Conservation (phyloP, 202 grass and related monocot species). For the Hordeum pubiflorum region DNA sequence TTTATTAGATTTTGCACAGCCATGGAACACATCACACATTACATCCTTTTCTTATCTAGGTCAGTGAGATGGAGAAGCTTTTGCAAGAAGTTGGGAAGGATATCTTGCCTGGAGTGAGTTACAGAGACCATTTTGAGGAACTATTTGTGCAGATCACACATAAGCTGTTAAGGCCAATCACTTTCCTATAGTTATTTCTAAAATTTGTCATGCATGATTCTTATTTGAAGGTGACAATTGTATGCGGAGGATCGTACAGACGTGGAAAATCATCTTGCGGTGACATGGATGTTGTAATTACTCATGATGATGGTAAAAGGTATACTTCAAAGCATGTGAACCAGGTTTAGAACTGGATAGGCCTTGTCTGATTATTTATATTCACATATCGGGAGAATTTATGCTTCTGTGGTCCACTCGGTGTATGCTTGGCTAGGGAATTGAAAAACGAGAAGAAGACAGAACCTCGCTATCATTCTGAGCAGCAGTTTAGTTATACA, state of each 20-base stretch:
- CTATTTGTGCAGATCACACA: conserved; percentile 1
- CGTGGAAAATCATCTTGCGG: conserved; percentile 95
- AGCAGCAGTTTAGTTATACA: neutral
- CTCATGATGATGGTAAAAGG: conserved; percentile 89
- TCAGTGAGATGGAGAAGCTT: conserved; percentile 81
- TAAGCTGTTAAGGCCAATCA: neutral
- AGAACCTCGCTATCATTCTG: neutral
- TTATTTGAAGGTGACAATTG: conserved; percentile 61
- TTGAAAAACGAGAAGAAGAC: neutral
- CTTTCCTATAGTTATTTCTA: neutral
- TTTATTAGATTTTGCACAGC: neutral
- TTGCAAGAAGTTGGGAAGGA: conserved; percentile 63
- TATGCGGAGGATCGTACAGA: conserved; percentile 95
- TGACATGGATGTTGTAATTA: conserved; percentile 88
- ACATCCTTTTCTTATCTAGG: conserved; percentile 40
- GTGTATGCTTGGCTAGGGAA: neutral
- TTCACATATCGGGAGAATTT: neutral
- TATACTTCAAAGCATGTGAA: conserved; percentile 21
- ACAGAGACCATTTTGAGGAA: conserved; percentile 5
- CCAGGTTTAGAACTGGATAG: neutral
- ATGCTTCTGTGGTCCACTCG: neutral
- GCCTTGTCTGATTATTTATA: neutral
- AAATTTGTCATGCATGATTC: neutral
- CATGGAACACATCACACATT: neutral
- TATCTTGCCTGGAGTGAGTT: conserved; percentile 74